Evolutionary conservation across 2,329 filamentous ascomycete species (phyloP), one percentile per base, ranked within the genome.

Genomic region (Colletotrichum viniferum): DNA sequence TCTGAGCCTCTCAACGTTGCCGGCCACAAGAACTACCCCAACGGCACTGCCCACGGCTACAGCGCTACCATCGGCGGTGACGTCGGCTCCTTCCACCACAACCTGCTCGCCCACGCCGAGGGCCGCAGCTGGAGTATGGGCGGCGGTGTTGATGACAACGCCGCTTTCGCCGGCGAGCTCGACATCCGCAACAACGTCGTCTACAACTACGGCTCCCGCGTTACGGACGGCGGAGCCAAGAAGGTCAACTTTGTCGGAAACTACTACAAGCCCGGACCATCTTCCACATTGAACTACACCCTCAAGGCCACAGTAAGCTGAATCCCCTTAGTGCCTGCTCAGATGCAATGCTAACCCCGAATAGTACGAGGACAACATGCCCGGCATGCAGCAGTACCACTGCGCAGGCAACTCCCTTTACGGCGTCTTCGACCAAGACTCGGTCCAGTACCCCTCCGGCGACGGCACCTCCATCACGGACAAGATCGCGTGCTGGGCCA

Each of bases 141-240:
- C 71, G 77, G 84, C 55, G 76, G 86, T 36, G 38, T 81, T 10
- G 78, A 79, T 63, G 74, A 82, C 69, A 67, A 80, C 71, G 77
- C 82, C 14, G 76, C 72, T 18, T 84, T 84, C 60, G 79, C 80
- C 12, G 82, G 82, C 2, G 77, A 78, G 21, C 77, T 84, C 1
- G 83, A 84, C 60, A 81, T 84, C 8, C 79, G 82, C 6, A 84
- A 84, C 74, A 83, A 84, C 56, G 81, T 84, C 18, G 82, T 83
- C 1, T 83, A 84, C 74, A 84, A 84, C 71, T 84, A 83, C 64
- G 82, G 77, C 14, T 34, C 48, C 5, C 81, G 82, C 14, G 80
- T 81, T 5, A 84, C 81, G 10, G 83, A 84, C 52, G 82, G 82
- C 10, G 82, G 82, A 14, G 78, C 80, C 4, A 79, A 82, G 63